Base-by-base conservation (phyloP, 495 filamentous ascomycete genomes). In the Aspergillus baeticus region DNA sequence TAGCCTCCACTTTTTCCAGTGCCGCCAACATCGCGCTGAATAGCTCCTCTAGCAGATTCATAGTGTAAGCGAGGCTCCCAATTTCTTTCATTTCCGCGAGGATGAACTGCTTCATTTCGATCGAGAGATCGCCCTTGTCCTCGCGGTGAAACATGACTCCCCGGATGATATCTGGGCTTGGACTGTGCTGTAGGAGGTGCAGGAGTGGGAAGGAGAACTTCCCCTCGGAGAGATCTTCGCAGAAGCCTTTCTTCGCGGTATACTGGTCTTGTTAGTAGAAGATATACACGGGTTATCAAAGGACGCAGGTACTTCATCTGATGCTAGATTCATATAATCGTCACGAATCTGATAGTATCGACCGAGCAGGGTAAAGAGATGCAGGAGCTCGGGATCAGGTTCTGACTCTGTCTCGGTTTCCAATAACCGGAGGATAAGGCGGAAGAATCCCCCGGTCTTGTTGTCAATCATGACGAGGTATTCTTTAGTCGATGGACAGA, bases 381-480 rank as follows among this genome's bases (percentile, higher is more conserved):
- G 43, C 20, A 37, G 10, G 46, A 55, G 13, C 54, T 61, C 23
- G 45, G 26, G 31, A 18, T 45, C 58, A 0, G 44, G 18, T 6
- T 33, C 33, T 6, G 29, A 33, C 10, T 31, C 41, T 38, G 64
- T 56, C 22, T 60, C 53, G 3, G 54, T 36, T 8, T 44, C 21
- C 58, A 76, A 65, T 5, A 73, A 44, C 11, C 58, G 51, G 2
- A 60, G 26, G 2, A 70, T 29, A 26, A 75, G 33, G 0, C 60
- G 54, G 60, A 75, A 75, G 3, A 76, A 48, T 10, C 66, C 65
- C 0, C 73, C 72, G 10, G 72, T 74, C 42, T 76, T 72, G 17
- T 63, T 36, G 26, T 73, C 70, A 2, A 74, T 57, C 65, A 68
- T 70, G 14, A 47, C 33, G 3, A 60, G 46, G 11, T 60, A 60